Percentiles rank a stretch among this genome's conserved stretches.
phyloP scores from a whole-genome alignment of 768 basidiomycete genomes.

The Kwoniella newhampshirensis region DNA sequence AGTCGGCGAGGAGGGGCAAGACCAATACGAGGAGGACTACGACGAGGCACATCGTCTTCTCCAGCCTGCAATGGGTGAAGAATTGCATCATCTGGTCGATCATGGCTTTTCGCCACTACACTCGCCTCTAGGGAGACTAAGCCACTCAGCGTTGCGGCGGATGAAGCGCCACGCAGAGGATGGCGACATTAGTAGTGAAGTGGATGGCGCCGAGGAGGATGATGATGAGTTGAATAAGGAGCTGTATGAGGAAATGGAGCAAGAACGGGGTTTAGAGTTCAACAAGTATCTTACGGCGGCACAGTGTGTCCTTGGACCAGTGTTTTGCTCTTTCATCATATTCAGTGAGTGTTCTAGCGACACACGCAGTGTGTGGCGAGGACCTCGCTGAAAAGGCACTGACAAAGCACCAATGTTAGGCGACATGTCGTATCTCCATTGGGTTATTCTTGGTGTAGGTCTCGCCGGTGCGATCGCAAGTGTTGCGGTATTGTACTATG shows the following conservation, averaged over 20 bases:
- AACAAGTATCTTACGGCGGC: conserved; percentile 74
- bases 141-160: conserved; percentile 25
- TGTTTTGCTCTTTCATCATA: conserved; percentile 73
- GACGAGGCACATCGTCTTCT: conserved; percentile 30
- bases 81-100: conserved; percentile 50
- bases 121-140: conserved; percentile 34
- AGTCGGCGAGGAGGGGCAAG: background rate
- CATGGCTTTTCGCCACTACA: conserved; percentile 37
- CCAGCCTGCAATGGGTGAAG: conserved; percentile 37
- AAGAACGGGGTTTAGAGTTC: conserved; percentile 46
- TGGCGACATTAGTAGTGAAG: conserved; percentile 1
- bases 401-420: too few relatives aligned
- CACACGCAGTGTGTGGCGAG: background rate
- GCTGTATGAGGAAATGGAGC: conserved; percentile 26
- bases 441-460: conserved; percentile 57
- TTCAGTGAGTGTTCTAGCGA: conserved; percentile 63
- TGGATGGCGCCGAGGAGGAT: conserved; percentile 3
- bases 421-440: conserved; percentile 17
- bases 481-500: conserved; percentile 63
- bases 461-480: conserved; percentile 62
- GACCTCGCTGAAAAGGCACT: background rate
- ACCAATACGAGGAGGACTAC: conserved; percentile 19
- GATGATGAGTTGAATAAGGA: conserved; percentile 28
- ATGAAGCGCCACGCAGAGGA: conserved; percentile 9
- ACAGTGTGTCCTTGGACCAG: conserved; percentile 78